These are phyloP conservation scores for Eucalyptus erythrocorys DNA, from an alignment of 345 rosid genomes.

Conservation along the genomic window DNA sequence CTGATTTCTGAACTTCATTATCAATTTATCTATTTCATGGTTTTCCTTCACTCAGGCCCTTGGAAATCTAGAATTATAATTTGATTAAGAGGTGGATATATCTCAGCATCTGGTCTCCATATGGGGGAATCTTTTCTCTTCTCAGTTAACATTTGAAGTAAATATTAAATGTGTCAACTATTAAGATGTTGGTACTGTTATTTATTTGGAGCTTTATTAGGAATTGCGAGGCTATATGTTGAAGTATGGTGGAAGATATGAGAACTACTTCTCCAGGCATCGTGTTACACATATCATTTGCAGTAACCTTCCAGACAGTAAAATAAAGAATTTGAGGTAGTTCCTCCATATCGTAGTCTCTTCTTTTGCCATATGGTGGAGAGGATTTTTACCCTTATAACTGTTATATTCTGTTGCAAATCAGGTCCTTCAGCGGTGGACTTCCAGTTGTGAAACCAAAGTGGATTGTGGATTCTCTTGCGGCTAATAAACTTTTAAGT, in stretches of 20 bases:
- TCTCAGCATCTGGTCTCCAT: background rate
- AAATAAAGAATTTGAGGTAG: slow-evolving; percentile 81
- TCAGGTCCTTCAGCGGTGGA: slow-evolving; percentile 86
- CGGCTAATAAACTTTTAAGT: slow-evolving; percentile 60
- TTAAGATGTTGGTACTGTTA: background rate
- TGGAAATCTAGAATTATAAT: background rate
- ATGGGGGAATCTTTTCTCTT: background rate
- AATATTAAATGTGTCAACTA: background rate
- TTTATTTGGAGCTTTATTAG: slow-evolving; percentile 16
- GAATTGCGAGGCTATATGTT: slow-evolving; percentile 73
- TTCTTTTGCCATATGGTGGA: background rate
- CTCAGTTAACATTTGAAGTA: background rate
- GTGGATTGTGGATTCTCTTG: slow-evolving; percentile 77
- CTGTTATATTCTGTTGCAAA: background rate
- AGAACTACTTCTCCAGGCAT: slow-evolving; percentile 82
- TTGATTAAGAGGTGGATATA: background rate
- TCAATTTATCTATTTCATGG: background rate
- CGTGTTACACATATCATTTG: slow-evolving; percentile 83
- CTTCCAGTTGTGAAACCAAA: slow-evolving; percentile 90
- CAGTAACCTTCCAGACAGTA: slow-evolving; percentile 80
- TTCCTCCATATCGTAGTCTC: background rate
- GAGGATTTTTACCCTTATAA: background rate
- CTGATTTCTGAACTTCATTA: background rate
- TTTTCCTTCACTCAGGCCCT: background rate
- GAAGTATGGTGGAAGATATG: slow-evolving; percentile 63